Evolutionary conservation across 2,329 filamentous ascomycete species (phyloP).

Genomic region (Claviceps paspali): DNA sequence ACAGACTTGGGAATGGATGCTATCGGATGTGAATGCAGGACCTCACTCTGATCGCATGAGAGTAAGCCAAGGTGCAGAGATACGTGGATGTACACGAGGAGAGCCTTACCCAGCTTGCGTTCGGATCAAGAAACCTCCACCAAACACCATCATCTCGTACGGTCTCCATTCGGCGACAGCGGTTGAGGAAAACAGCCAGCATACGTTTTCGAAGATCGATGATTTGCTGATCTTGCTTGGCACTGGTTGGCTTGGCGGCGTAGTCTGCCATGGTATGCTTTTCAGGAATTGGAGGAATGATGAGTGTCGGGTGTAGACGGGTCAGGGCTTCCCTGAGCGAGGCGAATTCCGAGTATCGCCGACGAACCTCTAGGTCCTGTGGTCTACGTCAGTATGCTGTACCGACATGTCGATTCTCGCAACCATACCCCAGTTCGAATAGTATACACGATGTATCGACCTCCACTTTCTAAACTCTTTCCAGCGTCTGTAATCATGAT

Average conservation of each 20-base stretch:
- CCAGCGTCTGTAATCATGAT: slow-evolving; percentile 90
- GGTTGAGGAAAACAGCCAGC: slow-evolving; percentile 87
- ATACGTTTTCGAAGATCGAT: slow-evolving; percentile 95
- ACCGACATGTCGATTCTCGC: background rate
- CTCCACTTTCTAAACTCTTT: slow-evolving; percentile 84
- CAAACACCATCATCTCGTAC: slow-evolving; percentile 87
- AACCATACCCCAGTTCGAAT: slow-evolving; percentile 78
- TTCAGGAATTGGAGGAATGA: slow-evolving; percentile 93
- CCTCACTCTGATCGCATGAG: slow-evolving; percentile 53
- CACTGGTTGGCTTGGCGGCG: slow-evolving; percentile 91
- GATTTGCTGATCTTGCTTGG: slow-evolving; percentile 92
- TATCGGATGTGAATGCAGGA: slow-evolving; percentile 83
- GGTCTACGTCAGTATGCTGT: slow-evolving; percentile 3
- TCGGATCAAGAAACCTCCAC: slow-evolving; percentile 95
- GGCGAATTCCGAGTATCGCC: slow-evolving; percentile 92
- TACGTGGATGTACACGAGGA: background rate
- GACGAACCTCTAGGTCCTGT: slow-evolving; percentile 85
- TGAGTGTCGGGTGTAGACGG: slow-evolving; percentile 81
- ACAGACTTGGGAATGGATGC: slow-evolving; percentile 87
- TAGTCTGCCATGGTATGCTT: slow-evolving; percentile 99
- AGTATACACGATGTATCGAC: slow-evolving; percentile 92
- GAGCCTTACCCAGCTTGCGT: slow-evolving; percentile 79
- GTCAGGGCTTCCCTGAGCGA: slow-evolving; percentile 80
- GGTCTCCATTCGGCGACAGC: slow-evolving; percentile 84
- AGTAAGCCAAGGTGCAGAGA: slow-evolving; percentile 9